Percentiles rank a stretch among this genome's conserved stretches.
These are phyloP conservation scores for Chrysanthemum seticuspe DNA, from an alignment of 129 eudicot genomes.

Conservation along the genomic window DNA sequence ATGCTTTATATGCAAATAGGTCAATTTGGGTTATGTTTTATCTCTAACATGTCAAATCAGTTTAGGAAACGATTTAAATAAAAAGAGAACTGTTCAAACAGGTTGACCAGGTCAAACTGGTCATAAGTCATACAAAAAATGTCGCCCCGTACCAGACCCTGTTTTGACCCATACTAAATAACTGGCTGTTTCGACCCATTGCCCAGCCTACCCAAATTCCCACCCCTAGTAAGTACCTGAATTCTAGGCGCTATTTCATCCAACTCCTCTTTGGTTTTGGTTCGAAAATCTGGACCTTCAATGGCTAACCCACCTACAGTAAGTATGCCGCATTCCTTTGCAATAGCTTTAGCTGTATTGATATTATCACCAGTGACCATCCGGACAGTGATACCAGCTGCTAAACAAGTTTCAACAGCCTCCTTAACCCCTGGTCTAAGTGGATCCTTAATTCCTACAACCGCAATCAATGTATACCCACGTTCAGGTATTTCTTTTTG, in stretches of 20 bases:
- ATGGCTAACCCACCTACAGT: conserved; percentile 62
- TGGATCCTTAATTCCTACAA: conserved; percentile 65
- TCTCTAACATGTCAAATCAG: background rate
- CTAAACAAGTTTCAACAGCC: conserved; percentile 53
- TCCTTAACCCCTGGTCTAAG: conserved; percentile 67
- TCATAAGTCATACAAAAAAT: background rate
- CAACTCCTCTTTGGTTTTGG: conserved; percentile 44
- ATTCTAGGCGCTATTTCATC: conserved; percentile 48
- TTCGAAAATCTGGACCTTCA: conserved; percentile 66
- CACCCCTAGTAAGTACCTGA: conserved; percentile 37
- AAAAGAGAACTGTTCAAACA: background rate
- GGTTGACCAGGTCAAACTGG: background rate
- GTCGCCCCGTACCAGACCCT: background rate
- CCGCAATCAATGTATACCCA: conserved; percentile 52
- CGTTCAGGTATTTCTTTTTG: conserved; percentile 35
- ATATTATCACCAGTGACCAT: conserved; percentile 78
- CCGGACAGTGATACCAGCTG: conserved; percentile 62
- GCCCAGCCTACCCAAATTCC: background rate
- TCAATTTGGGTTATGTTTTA: background rate
- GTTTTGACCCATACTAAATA: background rate
- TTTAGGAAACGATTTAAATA: conserved; percentile 1
- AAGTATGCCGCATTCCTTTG: conserved; percentile 70
- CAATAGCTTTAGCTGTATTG: conserved; percentile 69
- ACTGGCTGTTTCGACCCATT: background rate
- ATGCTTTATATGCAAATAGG: background rate